Conservation (phyloP, 208 protist genomes). For the Crithidia bombi region DNA sequence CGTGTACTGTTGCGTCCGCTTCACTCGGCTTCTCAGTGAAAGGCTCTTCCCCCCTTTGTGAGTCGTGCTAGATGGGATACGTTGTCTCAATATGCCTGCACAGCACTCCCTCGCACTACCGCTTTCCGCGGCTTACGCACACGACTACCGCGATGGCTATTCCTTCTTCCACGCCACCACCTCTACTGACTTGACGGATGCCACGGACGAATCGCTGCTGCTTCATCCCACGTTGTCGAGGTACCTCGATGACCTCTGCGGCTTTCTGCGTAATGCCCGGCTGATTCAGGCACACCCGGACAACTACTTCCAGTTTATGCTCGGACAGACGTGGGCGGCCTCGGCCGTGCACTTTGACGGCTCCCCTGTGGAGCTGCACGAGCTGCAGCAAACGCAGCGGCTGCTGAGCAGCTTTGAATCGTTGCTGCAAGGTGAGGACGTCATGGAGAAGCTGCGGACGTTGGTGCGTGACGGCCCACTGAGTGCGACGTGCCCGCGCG, state of each 20-base stretch:
- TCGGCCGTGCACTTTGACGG: slow-evolving; percentile 47
- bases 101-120: slow-evolving; percentile 66
- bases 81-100: slow-evolving; percentile 20
- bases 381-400: slow-evolving; percentile 49
- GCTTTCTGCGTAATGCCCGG: slow-evolving; percentile 58
- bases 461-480: slow-evolving; percentile 65
- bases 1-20: no score
- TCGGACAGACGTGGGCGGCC: slow-evolving; percentile 29
- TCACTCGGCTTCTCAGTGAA: no score
- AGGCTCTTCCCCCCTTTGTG: slow-evolving; percentile 10
- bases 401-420: slow-evolving; percentile 51
- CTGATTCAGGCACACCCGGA: slow-evolving; percentile 83
- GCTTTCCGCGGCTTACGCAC: slow-evolving; percentile 49
- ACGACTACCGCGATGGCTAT: slow-evolving; percentile 33
- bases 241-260: slow-evolving; percentile 77
- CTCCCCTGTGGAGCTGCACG: slow-evolving; percentile 41
- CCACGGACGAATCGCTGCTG: not conserved
- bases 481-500: no score
- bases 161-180: slow-evolving; percentile 43
- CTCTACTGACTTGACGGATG: not conserved
- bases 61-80: not conserved
- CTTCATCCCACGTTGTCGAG: slow-evolving; percentile 21
- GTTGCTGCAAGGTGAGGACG: slow-evolving; percentile 35
- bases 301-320: slow-evolving; percentile 72
- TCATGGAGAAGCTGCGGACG: slow-evolving; percentile 39